Evolutionary conservation across 345 rosid species (phyloP), one percentile per base, ranked within the genome.

Genomic region (Brassica rapa): DNA sequence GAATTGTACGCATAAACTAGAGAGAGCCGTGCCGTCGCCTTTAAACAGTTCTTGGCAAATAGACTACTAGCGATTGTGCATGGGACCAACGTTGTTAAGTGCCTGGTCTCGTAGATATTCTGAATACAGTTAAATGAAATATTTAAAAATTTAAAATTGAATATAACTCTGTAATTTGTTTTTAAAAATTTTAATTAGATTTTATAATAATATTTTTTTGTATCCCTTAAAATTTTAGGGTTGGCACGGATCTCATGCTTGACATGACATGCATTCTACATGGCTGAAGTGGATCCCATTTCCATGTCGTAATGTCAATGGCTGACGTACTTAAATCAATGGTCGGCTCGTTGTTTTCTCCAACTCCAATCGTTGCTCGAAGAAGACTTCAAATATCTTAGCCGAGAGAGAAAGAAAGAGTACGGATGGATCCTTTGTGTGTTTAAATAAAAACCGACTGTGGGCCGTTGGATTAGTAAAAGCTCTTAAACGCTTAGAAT

Each of bases 271-370:
- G 67, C 57, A 62, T 19, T 79, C 66, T 66, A 68, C 35, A 25
- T 25, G 29, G 29, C 29, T 25, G 11, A n/a, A 3, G 8, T 0
- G 8, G 64, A 64, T 51, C 74, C 77, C 16, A 73, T 15, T 62
- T 49, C 53, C 78, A 64, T 73, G 82, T 73, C 74, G 64, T 61
- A 39, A 79, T 25, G 70, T 69, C 55, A 30, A 46, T 63, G 67
- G 71, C 35, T 74, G 71, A 74, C 79, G 71, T 74, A 69, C 39
- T 55, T 61, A 6, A 43, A 12, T 41, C 74, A 62, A 27, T 67
- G 79, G 75, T 70, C 79, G 79, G 83, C 75, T 80, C 21, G 79
- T 74, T 70, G 78, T 79, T 73, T 73, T 49, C 82, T 46, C 68
- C 37, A 41, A 29, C 35, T 37, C 73, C 56, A 33, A 24, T 29